Evolutionary conservation across 768 basidiomycete genomes (phyloP).

Genomic region (Lactarius akahatsu): DNA sequence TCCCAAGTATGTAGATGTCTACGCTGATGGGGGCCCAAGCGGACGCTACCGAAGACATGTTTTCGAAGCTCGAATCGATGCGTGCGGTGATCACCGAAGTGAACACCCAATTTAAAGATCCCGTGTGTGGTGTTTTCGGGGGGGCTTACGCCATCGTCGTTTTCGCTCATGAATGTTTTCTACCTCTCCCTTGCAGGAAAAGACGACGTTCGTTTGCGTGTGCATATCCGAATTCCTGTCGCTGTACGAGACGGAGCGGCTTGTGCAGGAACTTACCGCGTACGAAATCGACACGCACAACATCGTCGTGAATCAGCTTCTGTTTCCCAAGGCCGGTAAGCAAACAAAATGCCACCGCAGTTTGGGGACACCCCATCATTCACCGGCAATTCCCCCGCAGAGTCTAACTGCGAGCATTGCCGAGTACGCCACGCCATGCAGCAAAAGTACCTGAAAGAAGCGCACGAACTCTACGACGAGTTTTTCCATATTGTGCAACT

Average conservation of each 20-base stretch:
- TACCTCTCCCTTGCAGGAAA: conserved; percentile 59
- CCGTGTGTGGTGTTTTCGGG: conserved; percentile 57
- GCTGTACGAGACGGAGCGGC: conserved; percentile 96
- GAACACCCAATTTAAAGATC: conserved; percentile 99
- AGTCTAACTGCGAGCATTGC: conserved; percentile 94
- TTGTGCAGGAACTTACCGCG: conserved; percentile 92
- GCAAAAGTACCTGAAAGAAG: conserved; percentile 95
- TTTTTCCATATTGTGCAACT: conserved; percentile 97
- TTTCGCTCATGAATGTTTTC: not conserved
- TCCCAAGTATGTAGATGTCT: conserved; percentile 63
- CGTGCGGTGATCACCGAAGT: conserved; percentile 96
- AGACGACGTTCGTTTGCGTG: conserved; percentile 98
- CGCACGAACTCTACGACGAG: conserved; percentile 95
- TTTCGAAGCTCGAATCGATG: conserved; percentile 97
- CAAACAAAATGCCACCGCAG: conserved; percentile 17
- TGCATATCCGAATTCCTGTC: conserved; percentile 99
- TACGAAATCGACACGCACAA: conserved; percentile 98
- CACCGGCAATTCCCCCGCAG: conserved; percentile 41
- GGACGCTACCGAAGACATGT: conserved; percentile 96
- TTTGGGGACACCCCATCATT: not conserved
- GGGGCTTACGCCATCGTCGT: not conserved
- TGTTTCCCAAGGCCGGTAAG: conserved; percentile 90
- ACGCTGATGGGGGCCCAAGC: conserved; percentile 93
- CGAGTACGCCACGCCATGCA: conserved; percentile 95
- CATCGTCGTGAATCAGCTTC: conserved; percentile 95